These are phyloP conservation scores for Globisporangium splendens DNA, from an alignment of 352 stramenopile species.

Conservation along the genomic window DNA sequence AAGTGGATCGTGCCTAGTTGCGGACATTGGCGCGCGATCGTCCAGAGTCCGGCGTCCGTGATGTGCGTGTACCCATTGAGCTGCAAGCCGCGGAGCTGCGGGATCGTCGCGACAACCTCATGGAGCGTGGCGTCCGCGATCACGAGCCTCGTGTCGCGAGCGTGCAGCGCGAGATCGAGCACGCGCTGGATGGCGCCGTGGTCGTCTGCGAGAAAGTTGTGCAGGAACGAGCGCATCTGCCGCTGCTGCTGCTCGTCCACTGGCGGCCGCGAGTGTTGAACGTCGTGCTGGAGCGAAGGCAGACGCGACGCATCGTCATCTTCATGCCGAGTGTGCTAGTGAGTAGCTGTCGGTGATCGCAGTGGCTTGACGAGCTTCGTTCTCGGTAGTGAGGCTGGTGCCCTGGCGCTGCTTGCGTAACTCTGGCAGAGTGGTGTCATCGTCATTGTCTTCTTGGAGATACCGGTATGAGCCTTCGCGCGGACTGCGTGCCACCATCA, in stretches of 20 bases:
- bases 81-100: conserved; percentile 56
- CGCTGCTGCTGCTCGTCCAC: conserved; percentile 61
- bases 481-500: no score
- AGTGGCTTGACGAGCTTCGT: conserved; percentile 34
- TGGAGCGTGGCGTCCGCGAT: conserved; percentile 91
- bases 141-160: conserved; percentile 75
- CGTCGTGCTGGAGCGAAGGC: no score
- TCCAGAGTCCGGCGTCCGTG: conserved; percentile 88
- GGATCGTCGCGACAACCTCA: conserved; percentile 81
- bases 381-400: not conserved
- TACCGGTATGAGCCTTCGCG: not conserved
- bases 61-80: conserved; percentile 68
- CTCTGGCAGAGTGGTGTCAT: not conserved
- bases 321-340: not conserved
- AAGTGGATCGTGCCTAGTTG: conserved; percentile 76
- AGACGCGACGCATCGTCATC: not conserved
- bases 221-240: conserved; percentile 87
- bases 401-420: no score
- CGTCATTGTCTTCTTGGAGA: not conserved
- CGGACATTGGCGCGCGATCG: conserved; percentile 75
- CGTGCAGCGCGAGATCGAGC: conserved; percentile 86
- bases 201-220: conserved; percentile 88
- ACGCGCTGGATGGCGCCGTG: conserved; percentile 61
- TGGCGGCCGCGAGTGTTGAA: conserved; percentile 9
- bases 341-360: conserved; percentile 9